Evolutionary conservation across 2,329 filamentous ascomycete species (phyloP).

Genomic region (Stagonosporopsis rhizophila): DNA sequence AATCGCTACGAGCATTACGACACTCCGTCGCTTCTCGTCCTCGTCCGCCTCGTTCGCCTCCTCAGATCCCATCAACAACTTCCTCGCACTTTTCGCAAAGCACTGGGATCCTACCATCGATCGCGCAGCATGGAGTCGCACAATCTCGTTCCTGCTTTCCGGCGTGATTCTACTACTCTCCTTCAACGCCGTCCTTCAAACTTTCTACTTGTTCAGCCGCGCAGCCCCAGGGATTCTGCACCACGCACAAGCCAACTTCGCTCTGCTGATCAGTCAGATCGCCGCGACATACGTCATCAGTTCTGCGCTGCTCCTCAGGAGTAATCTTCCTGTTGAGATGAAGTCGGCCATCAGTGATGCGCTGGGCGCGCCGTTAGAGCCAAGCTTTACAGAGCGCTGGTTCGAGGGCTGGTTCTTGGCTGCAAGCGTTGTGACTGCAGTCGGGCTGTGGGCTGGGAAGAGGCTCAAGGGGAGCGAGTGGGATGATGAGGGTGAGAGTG

Average conservation of each 20-base stretch:
- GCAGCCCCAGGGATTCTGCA: constrained; percentile 75
- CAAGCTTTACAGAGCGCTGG: constrained; percentile 78
- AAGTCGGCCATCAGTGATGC: constrained; percentile 79
- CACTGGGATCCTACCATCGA: constrained; percentile 86
- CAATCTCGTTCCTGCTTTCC: constrained; percentile 83
- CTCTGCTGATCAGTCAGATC: constrained; percentile 80
- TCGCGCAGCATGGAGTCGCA: constrained; percentile 81
- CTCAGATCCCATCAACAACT: constrained; percentile 82
- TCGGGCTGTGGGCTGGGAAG: constrained; percentile 77
- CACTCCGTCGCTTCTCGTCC: constrained; percentile 66
- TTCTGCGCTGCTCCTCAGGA: constrained; percentile 76
- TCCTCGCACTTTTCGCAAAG: constrained; percentile 78
- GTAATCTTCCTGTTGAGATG: constrained; percentile 79
- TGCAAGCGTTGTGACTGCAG: constrained; percentile 69
- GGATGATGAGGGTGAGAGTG: constrained; percentile 48
- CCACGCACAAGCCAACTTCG: constrained; percentile 78
- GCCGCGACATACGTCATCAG: constrained; percentile 86
- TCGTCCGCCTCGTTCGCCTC: constrained; percentile 65
- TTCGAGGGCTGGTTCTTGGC: constrained; percentile 87
- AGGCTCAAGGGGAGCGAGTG: constrained; percentile 58
- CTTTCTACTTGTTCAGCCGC: constrained; percentile 79
- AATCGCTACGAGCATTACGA: constrained; percentile 72
- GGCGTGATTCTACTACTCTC: constrained; percentile 83
- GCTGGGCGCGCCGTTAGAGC: constrained; percentile 76
- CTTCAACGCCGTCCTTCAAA: constrained; percentile 84